Evolutionary conservation across 139 green algal genomes (phyloP).

Genomic region (Chlorella ohadii): DNA sequence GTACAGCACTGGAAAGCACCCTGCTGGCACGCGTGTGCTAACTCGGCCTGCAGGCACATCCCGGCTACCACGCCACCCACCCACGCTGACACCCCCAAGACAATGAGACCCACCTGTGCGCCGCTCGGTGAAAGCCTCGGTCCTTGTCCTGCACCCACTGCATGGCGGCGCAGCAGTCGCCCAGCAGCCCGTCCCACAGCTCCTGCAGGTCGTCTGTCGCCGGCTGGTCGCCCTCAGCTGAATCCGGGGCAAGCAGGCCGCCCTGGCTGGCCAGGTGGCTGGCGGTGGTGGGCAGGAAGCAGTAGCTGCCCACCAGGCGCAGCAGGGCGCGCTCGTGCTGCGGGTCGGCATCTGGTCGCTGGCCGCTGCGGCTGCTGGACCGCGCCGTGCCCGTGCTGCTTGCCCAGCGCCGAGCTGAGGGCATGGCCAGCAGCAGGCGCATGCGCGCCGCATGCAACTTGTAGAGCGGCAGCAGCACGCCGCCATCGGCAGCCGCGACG

Average conservation of each 20-base stretch:
- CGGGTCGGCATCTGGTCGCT: background rate
- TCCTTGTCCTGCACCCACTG: constrained; percentile 15
- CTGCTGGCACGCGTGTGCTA: too few species aligned
- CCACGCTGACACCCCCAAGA: too few species aligned
- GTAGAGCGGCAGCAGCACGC: constrained; percentile 17
- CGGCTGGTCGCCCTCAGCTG: background rate
- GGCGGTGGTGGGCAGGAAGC: constrained; percentile 20
- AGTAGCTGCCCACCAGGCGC: constrained; percentile 5
- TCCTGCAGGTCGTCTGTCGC: background rate
- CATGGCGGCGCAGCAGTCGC: constrained; percentile 26
- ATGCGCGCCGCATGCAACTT: constrained; percentile 15
- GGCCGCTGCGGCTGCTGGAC: background rate
- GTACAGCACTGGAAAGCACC: too few species aligned
- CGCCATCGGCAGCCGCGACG: background rate
- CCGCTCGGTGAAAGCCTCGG: constrained; percentile 3
- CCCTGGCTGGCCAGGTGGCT: background rate
- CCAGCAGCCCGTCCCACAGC: constrained; percentile 1
- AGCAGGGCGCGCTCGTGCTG: constrained; percentile 3
- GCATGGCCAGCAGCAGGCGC: constrained; percentile 28
- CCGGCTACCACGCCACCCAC: too few species aligned
- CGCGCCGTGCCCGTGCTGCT: too few species aligned
- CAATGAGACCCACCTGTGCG: constrained; percentile 16
- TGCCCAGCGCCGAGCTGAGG: background rate
- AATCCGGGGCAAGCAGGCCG: too few species aligned
- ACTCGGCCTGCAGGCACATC: too few species aligned